Base-by-base conservation (phyloP, 257 asterid species). In the Solanum commersonii region DNA sequence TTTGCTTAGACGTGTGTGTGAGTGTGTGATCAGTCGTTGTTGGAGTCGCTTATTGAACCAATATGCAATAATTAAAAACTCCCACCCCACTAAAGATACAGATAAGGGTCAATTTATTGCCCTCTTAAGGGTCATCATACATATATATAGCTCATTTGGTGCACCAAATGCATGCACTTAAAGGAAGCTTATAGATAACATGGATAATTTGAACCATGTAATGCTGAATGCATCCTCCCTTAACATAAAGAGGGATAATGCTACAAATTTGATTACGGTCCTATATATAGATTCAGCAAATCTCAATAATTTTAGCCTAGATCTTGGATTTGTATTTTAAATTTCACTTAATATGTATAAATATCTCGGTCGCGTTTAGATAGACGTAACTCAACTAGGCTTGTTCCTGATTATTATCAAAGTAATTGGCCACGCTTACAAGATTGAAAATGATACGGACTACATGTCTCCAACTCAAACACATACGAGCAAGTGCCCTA, bases 301-400 rank as follows among this genome's bases (percentile, higher is more conserved):
- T 4, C 1, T 23, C 29, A 60, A 60, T 60, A 60, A n/a, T 23
- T 60, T 10, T 60, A 4, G 27, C 7, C 6, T 10, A 60, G 3
- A 60, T 0, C 6, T 60, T 60, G 3, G 0, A 67, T 67, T 67
- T 67, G 3, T 25, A 25, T 25, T 67, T 11, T 5, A 11, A 67
- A 11, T 0, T 67, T 27, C 16, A 25, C 4, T 27, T 67, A 67
- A 27, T 68, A 68, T 25, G 4, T 27, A 27, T 67, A 13, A 29
- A 29, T 68, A 31, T 0, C 12, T 16, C 5, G 12, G 0, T 16
- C 23, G 0, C 14, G 0, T 12, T 5, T 25, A 8, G 2, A 10
- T 27, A 65, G 6, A 65, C 2, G 6, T 65, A n/a, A 14, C 67
- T 12, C 35, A 31, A 5, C 22, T 13, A 46, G 35, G 27, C 40